Base-by-base conservation (phyloP, 2,329 filamentous ascomycete species). In the Cladosporium sphaerospermum region DNA sequence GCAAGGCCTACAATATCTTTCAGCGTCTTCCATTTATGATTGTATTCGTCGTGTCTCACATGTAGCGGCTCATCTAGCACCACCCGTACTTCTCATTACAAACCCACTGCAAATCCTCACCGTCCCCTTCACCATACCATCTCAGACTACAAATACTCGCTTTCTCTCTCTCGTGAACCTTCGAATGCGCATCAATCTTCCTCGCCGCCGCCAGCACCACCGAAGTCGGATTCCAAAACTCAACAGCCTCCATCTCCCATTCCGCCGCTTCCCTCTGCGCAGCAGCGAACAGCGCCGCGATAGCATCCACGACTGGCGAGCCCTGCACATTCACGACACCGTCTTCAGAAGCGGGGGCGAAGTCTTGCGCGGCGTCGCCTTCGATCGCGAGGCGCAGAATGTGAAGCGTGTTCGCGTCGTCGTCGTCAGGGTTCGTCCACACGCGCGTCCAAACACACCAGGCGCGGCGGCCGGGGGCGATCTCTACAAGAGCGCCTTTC, bases 141-240 rank as follows among this genome's bases (percentile, higher is more conserved):
- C 79, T 81, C 68, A 91, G 64, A 61, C 84, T 86, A 0, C 85
- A 75, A 55, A 92, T 86, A 66, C 84, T 88, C 50, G 84, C 78
- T 46, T 69, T 71, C 52, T 89, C 81, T 33, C 88, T 73, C 52
- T 79, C 73, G 16, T 77, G 65, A 13, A 89, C 60, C 8, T 75
- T 75, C 2, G 73, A 69, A 23, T 62, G 64, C 37, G 75, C 69
- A 1, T 84, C 69, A 39, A 85, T 61, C 13, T 58, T 60, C 58
- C 65, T 62, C 9, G 70, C 73, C 40, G 72, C 75, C 28, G 68
- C 67, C 31, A 77, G 53, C 10, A 70, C 67, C 57, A 64, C 67
- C 67, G 79, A 73, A 3, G 78, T 79, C 0, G 91, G 90, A 65
- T 93, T 95, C 92, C 92, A 97, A 48, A 92, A 74, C 66, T 90